phyloP scores from a whole-genome alignment of 2,329 filamentous ascomycete species.

The Sporothrix pseudoabietina region DNA sequence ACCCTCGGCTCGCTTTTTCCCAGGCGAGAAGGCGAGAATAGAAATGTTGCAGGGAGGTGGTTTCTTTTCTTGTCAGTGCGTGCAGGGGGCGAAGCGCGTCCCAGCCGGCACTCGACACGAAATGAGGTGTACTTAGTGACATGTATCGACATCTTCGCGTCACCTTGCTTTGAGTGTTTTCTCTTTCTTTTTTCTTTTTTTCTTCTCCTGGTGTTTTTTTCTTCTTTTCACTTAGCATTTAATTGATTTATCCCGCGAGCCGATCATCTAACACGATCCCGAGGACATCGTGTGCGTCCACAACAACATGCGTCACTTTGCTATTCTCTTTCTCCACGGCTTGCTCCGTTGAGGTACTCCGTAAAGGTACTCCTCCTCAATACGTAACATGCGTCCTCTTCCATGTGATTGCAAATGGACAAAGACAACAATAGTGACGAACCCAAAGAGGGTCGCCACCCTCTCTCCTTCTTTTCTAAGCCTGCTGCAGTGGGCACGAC shows the following conservation, averaged over 20 bases:
- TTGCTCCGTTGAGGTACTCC: neutral
- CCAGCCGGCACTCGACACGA: slow-evolving; percentile 16
- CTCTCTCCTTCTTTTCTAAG: neutral
- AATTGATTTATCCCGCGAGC: neutral
- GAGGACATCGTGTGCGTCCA: neutral
- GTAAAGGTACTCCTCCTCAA: neutral
- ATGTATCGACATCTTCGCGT: neutral
- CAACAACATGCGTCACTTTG: neutral
- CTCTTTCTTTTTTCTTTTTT: neutral
- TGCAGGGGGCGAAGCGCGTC: neutral
- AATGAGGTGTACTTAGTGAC: slow-evolving; percentile 10
- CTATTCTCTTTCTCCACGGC: neutral
- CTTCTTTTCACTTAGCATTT: neutral
- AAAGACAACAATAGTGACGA: neutral
- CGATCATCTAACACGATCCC: neutral
- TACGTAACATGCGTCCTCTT: neutral
- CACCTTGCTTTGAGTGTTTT: neutral
- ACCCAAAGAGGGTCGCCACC: neutral
- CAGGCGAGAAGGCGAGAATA: neutral
- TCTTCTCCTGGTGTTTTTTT: neutral
- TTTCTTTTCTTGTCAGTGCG: slow-evolving; percentile 16
- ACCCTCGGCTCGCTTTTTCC: neutral
- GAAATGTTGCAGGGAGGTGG: neutral
- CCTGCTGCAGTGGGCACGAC: neutral
- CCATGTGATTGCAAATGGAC: slow-evolving; percentile 13